phyloP scores from a whole-genome alignment of 106 monocot genomes.

The Xerophyta viscosa region DNA sequence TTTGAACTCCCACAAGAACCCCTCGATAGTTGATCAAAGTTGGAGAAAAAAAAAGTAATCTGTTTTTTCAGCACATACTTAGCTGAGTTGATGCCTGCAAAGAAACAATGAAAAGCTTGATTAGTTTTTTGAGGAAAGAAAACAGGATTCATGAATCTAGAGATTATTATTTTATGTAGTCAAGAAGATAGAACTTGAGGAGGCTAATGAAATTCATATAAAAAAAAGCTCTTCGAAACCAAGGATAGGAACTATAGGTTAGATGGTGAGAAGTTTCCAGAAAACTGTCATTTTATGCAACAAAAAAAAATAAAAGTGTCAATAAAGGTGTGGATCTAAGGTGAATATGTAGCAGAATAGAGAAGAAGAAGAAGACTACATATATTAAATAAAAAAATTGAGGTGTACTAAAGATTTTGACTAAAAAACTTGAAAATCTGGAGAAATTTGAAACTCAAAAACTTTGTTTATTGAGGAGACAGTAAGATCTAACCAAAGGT shows the following conservation, averaged over 20 bases:
- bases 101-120: constrained; percentile 1
- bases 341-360: neutral
- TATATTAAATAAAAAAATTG: neutral
- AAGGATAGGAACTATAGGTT: neutral
- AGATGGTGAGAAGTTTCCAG: constrained; percentile 11
- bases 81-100: constrained; percentile 34
- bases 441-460: too few species aligned
- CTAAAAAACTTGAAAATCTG: too few species aligned
- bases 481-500: too few species aligned
- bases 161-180: constrained; percentile 54
- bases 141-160: neutral
- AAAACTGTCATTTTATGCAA: constrained; percentile 70
- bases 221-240: neutral
- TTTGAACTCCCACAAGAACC: constrained; percentile 11
- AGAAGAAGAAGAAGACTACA: neutral
- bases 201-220: constrained; percentile 1
- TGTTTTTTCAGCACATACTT: constrained; percentile 2
- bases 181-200: constrained; percentile 2
- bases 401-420: neutral
- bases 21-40: neutral
- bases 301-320: neutral
- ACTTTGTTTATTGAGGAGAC: too few species aligned
- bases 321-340: neutral
- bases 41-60: neutral
- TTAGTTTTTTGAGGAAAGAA: too few species aligned